phyloP scores from a whole-genome alignment of 2,329 filamentous ascomycete genomes.

The Diaporthe australafricana region DNA sequence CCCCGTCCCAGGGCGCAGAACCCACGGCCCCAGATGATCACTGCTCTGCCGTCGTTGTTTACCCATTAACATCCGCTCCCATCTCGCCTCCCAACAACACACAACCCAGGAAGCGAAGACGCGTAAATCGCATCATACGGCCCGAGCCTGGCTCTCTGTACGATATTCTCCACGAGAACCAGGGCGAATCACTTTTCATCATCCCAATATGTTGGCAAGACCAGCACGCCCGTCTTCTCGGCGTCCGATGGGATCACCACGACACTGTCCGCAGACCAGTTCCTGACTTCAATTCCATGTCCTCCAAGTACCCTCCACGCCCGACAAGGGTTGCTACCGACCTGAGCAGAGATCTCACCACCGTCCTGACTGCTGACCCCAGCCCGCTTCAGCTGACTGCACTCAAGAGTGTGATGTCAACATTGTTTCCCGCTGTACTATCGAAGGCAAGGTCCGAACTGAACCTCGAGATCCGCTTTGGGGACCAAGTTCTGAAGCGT shows the following conservation, averaged over 20 bases:
- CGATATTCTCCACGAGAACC: constrained; percentile 62
- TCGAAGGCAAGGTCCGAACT: constrained; percentile 47
- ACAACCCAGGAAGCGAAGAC: constrained; percentile 40
- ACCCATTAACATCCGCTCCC: neutral
- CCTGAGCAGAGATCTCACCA: constrained; percentile 57
- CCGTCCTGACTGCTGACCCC: constrained; percentile 51
- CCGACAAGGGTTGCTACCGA: constrained; percentile 56
- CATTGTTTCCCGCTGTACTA: constrained; percentile 54
- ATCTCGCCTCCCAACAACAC: constrained; percentile 21
- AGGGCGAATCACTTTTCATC: constrained; percentile 60
- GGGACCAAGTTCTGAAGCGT: constrained; percentile 55
- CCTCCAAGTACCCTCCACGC: constrained; percentile 28
- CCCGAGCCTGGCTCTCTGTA: constrained; percentile 63
- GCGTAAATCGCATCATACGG: constrained; percentile 48
- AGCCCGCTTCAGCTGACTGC: constrained; percentile 50
- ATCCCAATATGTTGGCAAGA: constrained; percentile 69
- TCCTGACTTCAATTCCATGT: constrained; percentile 44
- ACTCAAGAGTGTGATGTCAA: constrained; percentile 58
- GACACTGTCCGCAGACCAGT: constrained; percentile 55
- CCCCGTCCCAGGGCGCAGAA: constrained; percentile 17
- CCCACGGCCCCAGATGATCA: neutral
- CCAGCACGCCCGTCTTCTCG: constrained; percentile 59
- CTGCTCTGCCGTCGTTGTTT: neutral
- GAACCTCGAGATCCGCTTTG: constrained; percentile 64
- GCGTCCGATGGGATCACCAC: constrained; percentile 57